Base-by-base conservation (phyloP, 73 alveolate species). In the Paramecium caudatum region DNA sequence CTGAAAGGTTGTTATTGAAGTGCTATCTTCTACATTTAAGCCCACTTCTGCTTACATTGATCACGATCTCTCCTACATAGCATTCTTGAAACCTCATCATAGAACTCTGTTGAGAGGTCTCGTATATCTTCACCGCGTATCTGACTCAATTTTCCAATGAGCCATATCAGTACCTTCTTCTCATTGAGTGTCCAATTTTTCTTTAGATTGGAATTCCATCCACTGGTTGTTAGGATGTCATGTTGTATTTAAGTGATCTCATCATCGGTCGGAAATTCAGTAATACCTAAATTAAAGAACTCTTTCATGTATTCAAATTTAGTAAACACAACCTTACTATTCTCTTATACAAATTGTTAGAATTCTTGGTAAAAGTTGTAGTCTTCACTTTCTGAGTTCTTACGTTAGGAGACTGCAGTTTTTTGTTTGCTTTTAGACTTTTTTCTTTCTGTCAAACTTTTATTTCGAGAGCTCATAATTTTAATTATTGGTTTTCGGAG, bases 281-380 rank as follows among this genome's bases (percentile, higher is more conserved):
- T 9, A 7, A 74, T 45, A n/a, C 88, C 88, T 12, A 74, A 23
- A 74, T 74, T 74, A 10, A 37, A 74, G 19, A 74, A 74, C 32
- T 74, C 88, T 39, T 74, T 74, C 88, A 74, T 74, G 39, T 39
- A 43, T 74, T 74, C 88, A 17, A 41, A 74, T 21, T 74, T 45
- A 74, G 80, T 0, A 55, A 55, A 55, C 23, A 43, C 30, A 1
- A 23, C 30, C 1, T 9, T 55, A 37, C 30, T 27, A 55, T 37
- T 43, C 30, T 55, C 25, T 27, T 37, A 21, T 12, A 27, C 23
- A 25, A 55, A 55, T 55, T 27, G 30, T 10, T 55, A 55, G 45
- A 55, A 55, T 55, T 55, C 80, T 55, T 55, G 30, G 30, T 55
- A 55, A 43, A 55, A 55, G 30, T 55, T 55, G 30, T 55, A 55